phyloP scores from a whole-genome alignment of 306 rosid species.

The Ochetophila trinervis region DNA sequence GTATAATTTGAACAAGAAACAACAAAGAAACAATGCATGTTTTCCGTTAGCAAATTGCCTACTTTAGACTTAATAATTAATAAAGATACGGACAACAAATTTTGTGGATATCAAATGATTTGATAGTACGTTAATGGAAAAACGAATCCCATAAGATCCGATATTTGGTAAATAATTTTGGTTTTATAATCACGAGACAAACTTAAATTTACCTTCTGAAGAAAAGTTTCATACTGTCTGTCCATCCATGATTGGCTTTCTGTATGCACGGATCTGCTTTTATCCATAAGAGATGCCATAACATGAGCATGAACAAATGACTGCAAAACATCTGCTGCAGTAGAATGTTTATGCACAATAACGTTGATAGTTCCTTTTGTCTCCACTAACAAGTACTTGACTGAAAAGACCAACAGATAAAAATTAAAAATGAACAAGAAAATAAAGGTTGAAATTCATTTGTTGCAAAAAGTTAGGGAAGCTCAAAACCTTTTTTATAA shows the following conservation, averaged over 20 bases:
- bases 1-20: background rate
- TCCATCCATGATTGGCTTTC: conserved; percentile 87
- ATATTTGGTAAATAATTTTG: too few species aligned
- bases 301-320: conserved; percentile 76
- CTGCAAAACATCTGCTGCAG: conserved; percentile 53
- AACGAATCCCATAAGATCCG: too few species aligned
- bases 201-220: conserved; percentile 57
- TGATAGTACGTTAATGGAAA: too few species aligned
- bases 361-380: conserved; percentile 51
- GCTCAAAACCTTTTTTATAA: conserved; percentile 55
- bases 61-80: background rate
- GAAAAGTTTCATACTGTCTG: conserved; percentile 49
- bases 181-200: background rate
- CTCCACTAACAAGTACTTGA: conserved; percentile 83
- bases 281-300: conserved; percentile 38
- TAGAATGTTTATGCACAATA: conserved; percentile 79
- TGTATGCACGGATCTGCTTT: conserved; percentile 50
- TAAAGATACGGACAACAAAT: background rate
- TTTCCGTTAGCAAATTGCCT: background rate
- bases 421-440: conserved; percentile 15
- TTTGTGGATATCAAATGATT: too few species aligned
- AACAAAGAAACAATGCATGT: background rate
- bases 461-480: conserved; percentile 8
- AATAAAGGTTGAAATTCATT: conserved; percentile 14
- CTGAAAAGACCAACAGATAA: conserved; percentile 36